Percentiles rank a stretch among this genome's conserved stretches.
Conservation (phyloP, 768 basidiomycete species). For the Boletus subparvulus region DNA sequence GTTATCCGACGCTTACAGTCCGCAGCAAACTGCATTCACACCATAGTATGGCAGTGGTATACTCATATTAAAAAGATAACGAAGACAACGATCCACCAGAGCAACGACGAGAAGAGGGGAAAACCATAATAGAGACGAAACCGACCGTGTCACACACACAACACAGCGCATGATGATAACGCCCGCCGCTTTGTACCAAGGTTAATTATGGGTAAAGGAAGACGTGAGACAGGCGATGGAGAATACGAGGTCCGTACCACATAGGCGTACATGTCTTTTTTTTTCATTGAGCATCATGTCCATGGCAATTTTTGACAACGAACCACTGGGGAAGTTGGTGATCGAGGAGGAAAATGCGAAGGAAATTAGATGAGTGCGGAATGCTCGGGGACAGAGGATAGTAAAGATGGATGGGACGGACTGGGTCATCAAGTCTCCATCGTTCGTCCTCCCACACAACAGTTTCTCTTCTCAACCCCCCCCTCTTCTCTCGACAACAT, state of each 20-base stretch:
- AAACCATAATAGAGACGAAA: slow-evolving; percentile 17
- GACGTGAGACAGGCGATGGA: slow-evolving; percentile 20
- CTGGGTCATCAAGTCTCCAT: slow-evolving; percentile 35
- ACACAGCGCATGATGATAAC: slow-evolving; percentile 3
- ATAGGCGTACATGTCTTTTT: slow-evolving; percentile 16
- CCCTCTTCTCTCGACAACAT: slow-evolving; percentile 12
- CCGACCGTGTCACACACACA: slow-evolving; percentile 34
- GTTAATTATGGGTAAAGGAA: slow-evolving; percentile 15
- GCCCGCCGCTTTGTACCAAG: slow-evolving; percentile 22
- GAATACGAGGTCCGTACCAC: slow-evolving; percentile 30
- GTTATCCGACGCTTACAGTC: no score
- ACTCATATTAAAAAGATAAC: slow-evolving; percentile 20
- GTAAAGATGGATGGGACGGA: slow-evolving; percentile 37
- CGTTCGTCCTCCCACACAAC: slow-evolving; percentile 11
- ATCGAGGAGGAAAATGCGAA: slow-evolving; percentile 10
- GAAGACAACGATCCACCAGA: slow-evolving; percentile 7
- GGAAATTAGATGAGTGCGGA: slow-evolving; percentile 29
- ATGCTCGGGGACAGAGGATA: slow-evolving; percentile 22
- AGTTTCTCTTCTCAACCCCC: not conserved
- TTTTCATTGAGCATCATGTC: slow-evolving; percentile 8
- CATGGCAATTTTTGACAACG: slow-evolving; percentile 9
- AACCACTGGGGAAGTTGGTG: slow-evolving; percentile 13
- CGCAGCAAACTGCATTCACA: not conserved
- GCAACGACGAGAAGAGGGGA: not conserved
- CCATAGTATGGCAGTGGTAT: slow-evolving; percentile 7